Conservation (phyloP, 345 rosid genomes). For the Salix suchowensis region DNA sequence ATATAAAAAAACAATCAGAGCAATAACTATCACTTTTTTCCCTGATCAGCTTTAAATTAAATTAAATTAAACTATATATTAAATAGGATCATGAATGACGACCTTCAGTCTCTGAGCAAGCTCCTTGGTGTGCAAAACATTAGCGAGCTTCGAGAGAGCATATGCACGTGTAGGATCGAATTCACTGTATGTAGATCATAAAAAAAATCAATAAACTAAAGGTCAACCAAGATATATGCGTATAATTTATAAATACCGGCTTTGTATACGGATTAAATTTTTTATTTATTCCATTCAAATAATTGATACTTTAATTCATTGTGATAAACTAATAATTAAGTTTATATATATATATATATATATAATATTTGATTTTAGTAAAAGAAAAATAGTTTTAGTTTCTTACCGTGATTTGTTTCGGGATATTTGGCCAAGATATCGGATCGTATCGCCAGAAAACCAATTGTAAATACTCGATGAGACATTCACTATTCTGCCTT, state of each 20-base stretch:
- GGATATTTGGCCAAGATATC: constrained; percentile 63
- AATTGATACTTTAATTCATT: not conserved
- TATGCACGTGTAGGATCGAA: constrained; percentile 96
- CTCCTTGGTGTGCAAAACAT: constrained; percentile 92
- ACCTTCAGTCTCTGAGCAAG: constrained; percentile 79
- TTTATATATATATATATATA: not conserved
- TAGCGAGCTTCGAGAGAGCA: constrained; percentile 98
- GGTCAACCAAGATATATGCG: constrained; percentile 25
- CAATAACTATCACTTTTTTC: constrained; percentile 31
- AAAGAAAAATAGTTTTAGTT: not conserved
- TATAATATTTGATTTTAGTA: not conserved
- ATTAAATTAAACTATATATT: not conserved
- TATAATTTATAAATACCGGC: not conserved
- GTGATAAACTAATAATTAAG: too few relatives aligned
- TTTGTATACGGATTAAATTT: not conserved
- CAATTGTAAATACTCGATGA: constrained; percentile 82
- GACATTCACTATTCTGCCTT: constrained; percentile 82
- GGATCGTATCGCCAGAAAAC: constrained; percentile 78
- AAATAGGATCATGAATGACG: not conserved
- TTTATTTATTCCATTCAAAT: not conserved
- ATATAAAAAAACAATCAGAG: constrained; percentile 1
- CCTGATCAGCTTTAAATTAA: not conserved
- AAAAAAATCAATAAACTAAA: not conserved
- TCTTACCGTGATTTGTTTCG: constrained; percentile 54
- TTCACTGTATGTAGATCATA: constrained; percentile 36